These are phyloP conservation scores for Arthrobotrys conoides DNA, from an alignment of 2,329 filamentous ascomycete species.

Conservation along the genomic window DNA sequence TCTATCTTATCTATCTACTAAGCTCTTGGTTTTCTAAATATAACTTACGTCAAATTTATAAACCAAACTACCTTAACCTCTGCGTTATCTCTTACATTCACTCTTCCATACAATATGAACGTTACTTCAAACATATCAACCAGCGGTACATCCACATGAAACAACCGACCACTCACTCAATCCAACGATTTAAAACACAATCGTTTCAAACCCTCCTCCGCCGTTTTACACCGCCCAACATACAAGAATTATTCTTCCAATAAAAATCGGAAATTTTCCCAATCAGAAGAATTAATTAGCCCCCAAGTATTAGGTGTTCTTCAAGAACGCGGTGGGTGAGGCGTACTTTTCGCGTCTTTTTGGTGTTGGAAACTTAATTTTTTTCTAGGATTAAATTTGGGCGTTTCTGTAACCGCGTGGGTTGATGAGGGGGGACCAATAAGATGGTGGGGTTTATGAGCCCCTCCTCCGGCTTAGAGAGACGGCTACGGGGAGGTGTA, in stretches of 20 bases:
- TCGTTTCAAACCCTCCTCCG: too few relatives aligned
- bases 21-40: conserved; percentile 11
- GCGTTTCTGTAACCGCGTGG: conserved; percentile 47
- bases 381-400: neutral
- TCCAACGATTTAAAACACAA: too few relatives aligned
- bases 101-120: too few relatives aligned
- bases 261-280: too few relatives aligned
- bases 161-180: too few relatives aligned
- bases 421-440: conserved; percentile 42
- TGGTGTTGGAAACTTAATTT: conserved; percentile 40
- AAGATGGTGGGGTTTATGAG: conserved; percentile 10
- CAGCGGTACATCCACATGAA: too few relatives aligned
- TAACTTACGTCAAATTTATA: neutral
- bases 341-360: conserved; percentile 36
- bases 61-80: neutral
- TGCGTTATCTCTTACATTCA: conserved; percentile 2
- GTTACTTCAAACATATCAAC: too few relatives aligned
- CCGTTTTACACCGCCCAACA: too few relatives aligned
- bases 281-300: too few relatives aligned
- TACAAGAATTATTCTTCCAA: too few relatives aligned
- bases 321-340: too few relatives aligned
- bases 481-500: neutral
- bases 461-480: conserved; percentile 1
- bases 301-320: too few relatives aligned
- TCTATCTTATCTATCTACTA: neutral